Evolutionary conservation across 2,329 filamentous ascomycete genomes (phyloP).

Genomic region (Westerdykella aurantiaca): DNA sequence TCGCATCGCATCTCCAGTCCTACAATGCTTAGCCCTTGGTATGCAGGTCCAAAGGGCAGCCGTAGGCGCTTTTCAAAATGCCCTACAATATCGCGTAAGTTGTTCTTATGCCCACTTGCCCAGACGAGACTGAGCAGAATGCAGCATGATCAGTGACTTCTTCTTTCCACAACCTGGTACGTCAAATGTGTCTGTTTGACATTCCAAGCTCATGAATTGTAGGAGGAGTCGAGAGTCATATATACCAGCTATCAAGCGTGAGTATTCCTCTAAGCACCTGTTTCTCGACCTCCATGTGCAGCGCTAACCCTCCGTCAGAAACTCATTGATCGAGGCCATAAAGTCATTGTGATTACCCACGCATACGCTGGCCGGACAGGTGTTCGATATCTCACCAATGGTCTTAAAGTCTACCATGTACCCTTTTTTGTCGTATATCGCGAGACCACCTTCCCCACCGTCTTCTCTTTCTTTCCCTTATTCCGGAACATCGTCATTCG

Average conservation of each 20-base stretch:
- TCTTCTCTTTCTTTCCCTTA: conserved; percentile 98
- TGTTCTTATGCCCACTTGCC: not conserved
- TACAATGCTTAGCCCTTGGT: too few species aligned
- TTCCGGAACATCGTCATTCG: conserved; percentile 93
- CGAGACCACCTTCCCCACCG: conserved; percentile 86
- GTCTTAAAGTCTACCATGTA: conserved; percentile 95
- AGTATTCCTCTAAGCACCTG: conserved; percentile 9
- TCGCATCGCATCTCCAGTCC: not conserved
- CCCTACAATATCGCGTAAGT: conserved; percentile 65
- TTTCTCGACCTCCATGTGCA: not conserved
- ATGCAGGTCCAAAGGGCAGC: too few species aligned
- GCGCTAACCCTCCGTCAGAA: conserved; percentile 49
- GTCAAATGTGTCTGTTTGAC: conserved; percentile 6
- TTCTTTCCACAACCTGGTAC: conserved; percentile 90
- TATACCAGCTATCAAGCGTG: conserved; percentile 87
- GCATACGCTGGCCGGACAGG: conserved; percentile 87
- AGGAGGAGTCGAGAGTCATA: conserved; percentile 93
- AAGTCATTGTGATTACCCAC: conserved; percentile 96
- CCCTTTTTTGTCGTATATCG: conserved; percentile 96
- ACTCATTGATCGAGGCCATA: conserved; percentile 94
- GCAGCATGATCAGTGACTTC: conserved; percentile 93
- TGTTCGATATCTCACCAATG: conserved; percentile 92
- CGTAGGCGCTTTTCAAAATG: conserved; percentile 41
- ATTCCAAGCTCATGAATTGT: conserved; percentile 13
- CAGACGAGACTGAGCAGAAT: conserved; percentile 13